These are phyloP conservation scores for Phanerodontia chrysosporium DNA, from an alignment of 768 basidiomycete species.

Conservation along the genomic window DNA sequence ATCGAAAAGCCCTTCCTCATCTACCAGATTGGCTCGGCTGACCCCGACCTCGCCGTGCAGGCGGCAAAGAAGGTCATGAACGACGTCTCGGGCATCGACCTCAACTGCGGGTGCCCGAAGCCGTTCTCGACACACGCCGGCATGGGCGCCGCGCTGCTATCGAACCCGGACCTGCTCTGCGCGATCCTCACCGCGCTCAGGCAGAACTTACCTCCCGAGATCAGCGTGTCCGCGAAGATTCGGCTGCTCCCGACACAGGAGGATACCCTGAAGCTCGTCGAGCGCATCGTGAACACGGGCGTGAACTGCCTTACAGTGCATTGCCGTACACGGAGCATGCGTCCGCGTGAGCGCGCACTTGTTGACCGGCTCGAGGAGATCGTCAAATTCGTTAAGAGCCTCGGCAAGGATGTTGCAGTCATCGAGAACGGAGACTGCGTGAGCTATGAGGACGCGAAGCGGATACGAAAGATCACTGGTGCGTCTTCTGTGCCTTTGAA, in stretches of 20 bases:
- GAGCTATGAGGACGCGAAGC: constrained; percentile 72
- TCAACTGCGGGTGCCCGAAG: constrained; percentile 97
- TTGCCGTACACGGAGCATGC: constrained; percentile 91
- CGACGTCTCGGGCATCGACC: constrained; percentile 91
- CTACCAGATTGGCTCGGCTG: constrained; percentile 91
- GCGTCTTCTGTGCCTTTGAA: constrained; percentile 16
- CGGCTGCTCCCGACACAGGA: constrained; percentile 31
- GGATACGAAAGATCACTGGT: constrained; percentile 75
- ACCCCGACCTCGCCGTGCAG: constrained; percentile 87
- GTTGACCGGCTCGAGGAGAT: constrained; percentile 80
- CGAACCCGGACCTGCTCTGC: constrained; percentile 88
- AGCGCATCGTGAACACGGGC: constrained; percentile 82
- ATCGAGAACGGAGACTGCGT: constrained; percentile 92
- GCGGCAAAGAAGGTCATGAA: constrained; percentile 83
- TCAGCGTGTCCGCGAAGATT: constrained; percentile 94
- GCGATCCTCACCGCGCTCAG: constrained; percentile 81
- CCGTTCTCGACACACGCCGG: constrained; percentile 91
- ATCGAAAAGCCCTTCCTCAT: constrained; percentile 92
- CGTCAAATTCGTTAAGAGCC: constrained; percentile 73
- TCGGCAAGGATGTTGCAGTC: constrained; percentile 79
- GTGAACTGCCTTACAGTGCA: constrained; percentile 90
- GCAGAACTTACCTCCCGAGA: constrained; percentile 62
- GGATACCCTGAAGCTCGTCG: constrained; percentile 72
- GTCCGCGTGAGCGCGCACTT: constrained; percentile 73
- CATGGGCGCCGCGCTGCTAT: constrained; percentile 94